A percentile compares a stretch with the other conserved stretches of the same genome.
These are phyloP conservation scores for Parvularia atlantis DNA, from an alignment of 78 protist genomes.

Conservation along the genomic window DNA sequence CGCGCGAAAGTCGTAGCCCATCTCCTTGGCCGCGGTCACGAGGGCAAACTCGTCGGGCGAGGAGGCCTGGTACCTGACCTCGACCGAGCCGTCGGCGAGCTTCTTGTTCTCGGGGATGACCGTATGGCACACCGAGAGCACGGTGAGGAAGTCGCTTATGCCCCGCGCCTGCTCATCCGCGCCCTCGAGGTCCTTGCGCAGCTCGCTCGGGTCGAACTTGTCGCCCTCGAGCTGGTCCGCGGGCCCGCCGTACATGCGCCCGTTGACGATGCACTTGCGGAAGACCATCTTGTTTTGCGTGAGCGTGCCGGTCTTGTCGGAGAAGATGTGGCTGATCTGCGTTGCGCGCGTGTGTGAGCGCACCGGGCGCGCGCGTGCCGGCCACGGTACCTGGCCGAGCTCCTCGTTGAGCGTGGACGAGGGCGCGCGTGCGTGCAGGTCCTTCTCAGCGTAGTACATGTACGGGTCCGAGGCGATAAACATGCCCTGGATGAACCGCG, in stretches of 20 bases:
- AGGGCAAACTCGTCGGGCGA: constrained; percentile 82
- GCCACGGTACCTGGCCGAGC: constrained; percentile 40
- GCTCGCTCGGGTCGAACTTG: too few species aligned
- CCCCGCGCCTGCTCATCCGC: too few species aligned
- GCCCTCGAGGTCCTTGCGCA: too few species aligned
- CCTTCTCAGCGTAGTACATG: constrained; percentile 25
- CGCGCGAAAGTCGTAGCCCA: neutral
- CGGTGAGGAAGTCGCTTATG: constrained; percentile 24
- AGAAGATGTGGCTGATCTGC: constrained; percentile 21
- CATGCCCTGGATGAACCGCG: constrained; percentile 19
- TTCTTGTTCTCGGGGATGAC: constrained; percentile 24
- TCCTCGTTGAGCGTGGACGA: constrained; percentile 33
- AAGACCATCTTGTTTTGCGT: constrained; percentile 40
- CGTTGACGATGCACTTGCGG: neutral
- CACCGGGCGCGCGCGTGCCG: too few species aligned
- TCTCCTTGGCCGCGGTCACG: constrained; percentile 45
- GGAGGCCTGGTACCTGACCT: constrained; percentile 19
- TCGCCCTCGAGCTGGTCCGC: too few species aligned
- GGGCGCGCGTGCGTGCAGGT: constrained; percentile 39
- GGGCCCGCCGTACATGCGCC: too few species aligned
- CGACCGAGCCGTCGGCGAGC: neutral
- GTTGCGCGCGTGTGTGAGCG: too few species aligned
- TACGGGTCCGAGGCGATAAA: constrained; percentile 12
- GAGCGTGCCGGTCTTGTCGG: constrained; percentile 62
- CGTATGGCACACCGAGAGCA: constrained; percentile 68